Evolutionary conservation across 495 filamentous ascomycete species (phyloP).

Genomic region (Parathielavia appendiculata): DNA sequence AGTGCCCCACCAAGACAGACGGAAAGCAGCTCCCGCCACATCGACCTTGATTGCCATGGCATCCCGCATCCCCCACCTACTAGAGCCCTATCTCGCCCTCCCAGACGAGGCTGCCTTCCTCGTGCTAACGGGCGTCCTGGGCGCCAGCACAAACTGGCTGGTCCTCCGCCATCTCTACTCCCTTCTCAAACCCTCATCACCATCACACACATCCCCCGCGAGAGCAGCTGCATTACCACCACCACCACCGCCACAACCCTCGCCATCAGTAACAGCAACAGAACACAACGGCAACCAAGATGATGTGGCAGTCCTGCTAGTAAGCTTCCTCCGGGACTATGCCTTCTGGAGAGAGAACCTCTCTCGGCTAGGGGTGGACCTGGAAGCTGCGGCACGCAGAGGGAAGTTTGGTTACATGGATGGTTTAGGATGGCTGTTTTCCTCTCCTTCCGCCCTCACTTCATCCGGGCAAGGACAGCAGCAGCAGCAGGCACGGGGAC

Average conservation of each 20-base stretch:
- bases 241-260: constrained; percentile 3
- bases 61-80: constrained; percentile 51
- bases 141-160: constrained; percentile 71
- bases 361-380: constrained; percentile 64
- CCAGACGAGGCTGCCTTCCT: constrained; percentile 42
- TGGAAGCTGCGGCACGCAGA: constrained; percentile 52
- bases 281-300: constrained; percentile 19
- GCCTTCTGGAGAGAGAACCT: constrained; percentile 68
- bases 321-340: constrained; percentile 73
- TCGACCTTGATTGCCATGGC: constrained; percentile 7
- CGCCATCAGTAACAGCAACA: constrained; percentile 1
- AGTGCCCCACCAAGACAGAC: not conserved
- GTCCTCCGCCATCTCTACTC: constrained; percentile 59
- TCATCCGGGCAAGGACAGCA: not conserved
- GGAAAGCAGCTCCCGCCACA: not conserved
- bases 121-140: constrained; percentile 67
- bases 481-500: not conserved
- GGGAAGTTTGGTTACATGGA: constrained; percentile 67
- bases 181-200: constrained; percentile 35
- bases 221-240: too few relatives aligned
- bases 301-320: constrained; percentile 56
- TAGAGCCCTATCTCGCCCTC: constrained; percentile 58
- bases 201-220: not conserved
- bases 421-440: constrained; percentile 42
- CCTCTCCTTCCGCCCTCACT: not conserved